Evolutionary conservation across 345 rosid genomes (phyloP).

Genomic region (Raphanus sativus): DNA sequence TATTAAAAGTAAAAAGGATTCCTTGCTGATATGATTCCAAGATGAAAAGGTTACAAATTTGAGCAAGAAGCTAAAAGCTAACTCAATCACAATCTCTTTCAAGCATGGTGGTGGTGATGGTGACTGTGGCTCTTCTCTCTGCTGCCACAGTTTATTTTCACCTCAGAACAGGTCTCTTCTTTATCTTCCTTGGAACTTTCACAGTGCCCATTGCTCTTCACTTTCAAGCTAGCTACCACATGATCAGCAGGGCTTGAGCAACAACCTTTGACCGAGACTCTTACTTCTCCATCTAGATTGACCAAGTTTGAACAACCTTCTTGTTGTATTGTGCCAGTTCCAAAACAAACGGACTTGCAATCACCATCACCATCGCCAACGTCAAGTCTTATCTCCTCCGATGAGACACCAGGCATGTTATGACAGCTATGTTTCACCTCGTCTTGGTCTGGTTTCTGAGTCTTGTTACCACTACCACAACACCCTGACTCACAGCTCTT

Average conservation of each 20-base stretch:
- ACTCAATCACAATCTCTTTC: conserved; percentile 28
- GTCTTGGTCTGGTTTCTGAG: conserved; percentile 13
- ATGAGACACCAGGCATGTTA: conserved; percentile 2
- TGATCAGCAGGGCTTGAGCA: conserved; percentile 18
- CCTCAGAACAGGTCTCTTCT: conserved; percentile 17
- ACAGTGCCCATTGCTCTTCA: conserved; percentile 11
- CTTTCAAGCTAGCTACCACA: conserved; percentile 23
- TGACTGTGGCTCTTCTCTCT: background rate
- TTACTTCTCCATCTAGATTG: conserved; percentile 13
- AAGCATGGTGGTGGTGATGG: conserved; percentile 18
- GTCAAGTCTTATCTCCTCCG: conserved; percentile 12
- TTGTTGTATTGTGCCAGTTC: conserved; percentile 4
- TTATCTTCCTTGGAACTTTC: conserved; percentile 12
- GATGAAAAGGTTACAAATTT: conserved; percentile 6
- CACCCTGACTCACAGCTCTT: conserved; percentile 30
- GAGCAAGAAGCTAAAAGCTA: conserved; percentile 21
- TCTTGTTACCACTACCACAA: conserved; percentile 28
- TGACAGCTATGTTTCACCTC: conserved; percentile 24
- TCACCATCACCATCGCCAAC: conserved; percentile 1
- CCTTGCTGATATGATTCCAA: conserved; percentile 7
- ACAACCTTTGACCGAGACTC: conserved; percentile 17
- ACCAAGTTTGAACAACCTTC: conserved; percentile 4
- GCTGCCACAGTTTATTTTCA: conserved; percentile 19
- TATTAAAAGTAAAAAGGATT: background rate
- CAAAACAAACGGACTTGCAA: conserved; percentile 29